Base-by-base conservation (phyloP, 2,329 filamentous ascomycete genomes). In the Colletotrichum coccodes region DNA sequence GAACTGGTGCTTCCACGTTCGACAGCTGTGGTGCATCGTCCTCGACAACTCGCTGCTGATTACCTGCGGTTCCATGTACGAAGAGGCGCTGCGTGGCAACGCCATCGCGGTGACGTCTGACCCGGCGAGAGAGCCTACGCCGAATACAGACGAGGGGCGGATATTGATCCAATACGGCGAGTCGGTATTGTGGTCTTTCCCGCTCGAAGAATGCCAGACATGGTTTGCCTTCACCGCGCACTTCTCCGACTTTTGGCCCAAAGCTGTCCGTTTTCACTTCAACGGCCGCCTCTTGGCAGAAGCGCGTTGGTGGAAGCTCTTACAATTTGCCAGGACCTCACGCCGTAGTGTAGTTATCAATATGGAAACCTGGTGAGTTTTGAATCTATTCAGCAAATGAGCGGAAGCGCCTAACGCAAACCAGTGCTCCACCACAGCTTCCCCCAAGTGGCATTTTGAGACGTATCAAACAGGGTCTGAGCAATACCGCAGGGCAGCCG, bases 1-100 rank as follows among this genome's bases (percentile, higher is more conserved):
- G 11, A 78, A 76, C 2, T 72, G 80, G 21, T 86, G 83, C 60
- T 86, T 84, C 62, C 84, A 86, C 63, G 80, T 86, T 50, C 76
- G 81, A 1, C 85, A 86, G 70, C 63, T 85, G 11, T 86, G 84
- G 85, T 83, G 80, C 68, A 71, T 86, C 6, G 74, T 85, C 7
- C 68, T 86, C 1, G 81, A 81, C 46, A 80, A 84, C 50, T 79
- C 71, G 8, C 72, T 83, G 3, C 74, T 85, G 4, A 75, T 85
- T 4, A 85, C 83, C 1, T 85, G 81, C 56, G 78, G 82, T 21
- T 75, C 76, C 7, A 79, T 83, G 75, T 52, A 74, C 0, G 76
- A 79, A 52, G 70, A 75, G 4, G 72, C 75, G 1, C 72, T 85
- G 3, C 75, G 77, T 18, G 77, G 76, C 1, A 76, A 81, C 42